A percentile compares a stretch with the other conserved stretches of the same genome.
Conservation (phyloP, 257 asterid species). For the Fraxinus americana region DNA sequence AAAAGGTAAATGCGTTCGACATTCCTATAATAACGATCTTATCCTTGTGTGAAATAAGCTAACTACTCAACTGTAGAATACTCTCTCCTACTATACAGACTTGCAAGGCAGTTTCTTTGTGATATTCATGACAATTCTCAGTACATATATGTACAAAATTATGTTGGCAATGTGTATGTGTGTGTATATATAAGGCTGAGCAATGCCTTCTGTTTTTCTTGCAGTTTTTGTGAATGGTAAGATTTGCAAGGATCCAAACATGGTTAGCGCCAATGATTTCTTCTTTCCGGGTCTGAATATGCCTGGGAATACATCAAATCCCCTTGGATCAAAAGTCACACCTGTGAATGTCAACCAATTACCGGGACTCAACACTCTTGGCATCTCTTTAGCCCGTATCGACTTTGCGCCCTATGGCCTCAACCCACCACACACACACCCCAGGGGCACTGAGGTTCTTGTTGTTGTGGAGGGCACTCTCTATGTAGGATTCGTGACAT, state of each 20-base stretch:
- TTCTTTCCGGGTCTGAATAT: conserved; percentile 2
- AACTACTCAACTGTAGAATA: too few relatives aligned
- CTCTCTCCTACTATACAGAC: too few relatives aligned
- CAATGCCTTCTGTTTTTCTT: neutral
- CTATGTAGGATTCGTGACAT: conserved; percentile 2
- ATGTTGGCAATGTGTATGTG: too few relatives aligned
- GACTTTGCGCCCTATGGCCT: neutral
- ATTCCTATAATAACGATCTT: neutral
- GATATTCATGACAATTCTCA: neutral
- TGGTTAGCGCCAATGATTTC: conserved; percentile 9
- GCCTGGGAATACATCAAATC: conserved; percentile 15
- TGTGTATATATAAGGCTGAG: neutral
- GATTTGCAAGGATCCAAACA: conserved; percentile 17
- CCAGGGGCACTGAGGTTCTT: conserved; percentile 10
- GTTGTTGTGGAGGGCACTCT: conserved; percentile 14
- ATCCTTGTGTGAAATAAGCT: too few relatives aligned
- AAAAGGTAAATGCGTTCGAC: neutral
- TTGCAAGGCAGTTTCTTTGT: neutral
- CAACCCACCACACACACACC: neutral
- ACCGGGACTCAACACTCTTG: conserved; percentile 14
- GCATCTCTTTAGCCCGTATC: conserved; percentile 15
- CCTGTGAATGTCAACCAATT: conserved; percentile 11
- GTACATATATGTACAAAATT: neutral
- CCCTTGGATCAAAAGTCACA: neutral
- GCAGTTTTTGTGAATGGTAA: conserved; percentile 6